Evolutionary conservation across 345 rosid species (phyloP).

Genomic region (Gossypium thurberi): DNA sequence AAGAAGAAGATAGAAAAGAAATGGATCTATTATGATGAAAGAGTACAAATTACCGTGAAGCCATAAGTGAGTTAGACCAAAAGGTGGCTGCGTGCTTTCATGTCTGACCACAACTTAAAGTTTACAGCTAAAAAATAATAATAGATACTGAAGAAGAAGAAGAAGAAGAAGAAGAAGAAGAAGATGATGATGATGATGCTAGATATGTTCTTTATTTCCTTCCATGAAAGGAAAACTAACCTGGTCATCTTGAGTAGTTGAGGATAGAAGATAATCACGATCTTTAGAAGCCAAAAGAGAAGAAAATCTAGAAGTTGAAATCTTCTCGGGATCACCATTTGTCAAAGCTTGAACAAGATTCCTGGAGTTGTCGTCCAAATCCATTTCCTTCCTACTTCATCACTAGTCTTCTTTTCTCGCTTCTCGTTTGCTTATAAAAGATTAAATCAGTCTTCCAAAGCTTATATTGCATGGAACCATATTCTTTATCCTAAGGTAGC

Average conservation of each 20-base stretch:
- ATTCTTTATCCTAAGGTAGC: background rate
- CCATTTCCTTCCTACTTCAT: slow-evolving; percentile 12
- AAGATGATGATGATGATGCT: too few species aligned
- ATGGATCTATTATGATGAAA: background rate
- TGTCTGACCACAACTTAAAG: background rate
- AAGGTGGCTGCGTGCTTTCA: slow-evolving; percentile 3
- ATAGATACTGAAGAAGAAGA: background rate
- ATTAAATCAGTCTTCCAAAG: background rate
- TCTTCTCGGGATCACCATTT: slow-evolving; percentile 9
- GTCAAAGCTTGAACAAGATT: slow-evolving; percentile 2
- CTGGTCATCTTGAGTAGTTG: slow-evolving; percentile 4
- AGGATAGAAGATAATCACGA: slow-evolving; percentile 49
- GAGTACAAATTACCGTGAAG: background rate
- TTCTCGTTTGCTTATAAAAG: background rate
- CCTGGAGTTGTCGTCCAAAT: slow-evolving; percentile 2
- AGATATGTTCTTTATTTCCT: background rate
- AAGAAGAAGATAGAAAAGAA: background rate
- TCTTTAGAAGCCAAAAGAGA: slow-evolving; percentile 41
- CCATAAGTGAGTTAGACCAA: slow-evolving; percentile 6
- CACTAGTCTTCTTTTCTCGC: slow-evolving; percentile 1
- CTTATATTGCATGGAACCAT: slow-evolving; percentile 23
- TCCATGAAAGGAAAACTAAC: background rate
- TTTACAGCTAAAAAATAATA: background rate
- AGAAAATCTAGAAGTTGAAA: slow-evolving; percentile 22
- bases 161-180: background rate